Conservation (phyloP, 169 alveolate species). For the Cryptosporidium baileyi region DNA sequence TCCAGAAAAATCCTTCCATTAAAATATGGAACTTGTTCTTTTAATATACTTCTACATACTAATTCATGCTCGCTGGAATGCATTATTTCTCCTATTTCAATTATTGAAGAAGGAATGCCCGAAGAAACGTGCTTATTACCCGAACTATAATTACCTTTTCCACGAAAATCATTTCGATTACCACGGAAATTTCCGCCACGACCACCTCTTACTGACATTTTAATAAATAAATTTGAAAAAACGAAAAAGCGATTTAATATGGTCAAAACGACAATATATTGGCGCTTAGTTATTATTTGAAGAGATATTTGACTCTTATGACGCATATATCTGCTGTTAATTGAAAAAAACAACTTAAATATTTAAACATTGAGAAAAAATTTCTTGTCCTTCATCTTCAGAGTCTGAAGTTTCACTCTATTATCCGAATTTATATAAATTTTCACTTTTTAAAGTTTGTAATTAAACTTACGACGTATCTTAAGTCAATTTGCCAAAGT, state of each 20-base stretch:
- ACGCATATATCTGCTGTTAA: not conserved
- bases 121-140: slow-evolving; percentile 74
- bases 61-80: slow-evolving; percentile 91
- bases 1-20: slow-evolving; percentile 92
- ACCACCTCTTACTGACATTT: slow-evolving; percentile 64
- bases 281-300: slow-evolving; percentile 18
- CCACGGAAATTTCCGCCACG: slow-evolving; percentile 51
- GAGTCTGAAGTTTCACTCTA: slow-evolving; percentile 58
- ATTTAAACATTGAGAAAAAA: slow-evolving; percentile 17
- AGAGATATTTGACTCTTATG: not conserved
- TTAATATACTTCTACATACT: slow-evolving; percentile 84
- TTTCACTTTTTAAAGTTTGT: not conserved
- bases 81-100: slow-evolving; percentile 85
- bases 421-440: not conserved
- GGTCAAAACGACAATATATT: slow-evolving; percentile 28
- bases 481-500: slow-evolving; percentile 63
- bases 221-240: not conserved
- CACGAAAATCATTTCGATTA: slow-evolving; percentile 36
- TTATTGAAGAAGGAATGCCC: slow-evolving; percentile 80
- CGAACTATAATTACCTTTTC: slow-evolving; percentile 16
- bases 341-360: not conserved
- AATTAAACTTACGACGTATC: slow-evolving; percentile 54
- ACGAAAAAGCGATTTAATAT: not conserved
- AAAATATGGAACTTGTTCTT: slow-evolving; percentile 91
- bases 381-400: slow-evolving; percentile 12